phyloP scores from a whole-genome alignment of 208 protist species.

The Crithidia brevicula region DNA sequence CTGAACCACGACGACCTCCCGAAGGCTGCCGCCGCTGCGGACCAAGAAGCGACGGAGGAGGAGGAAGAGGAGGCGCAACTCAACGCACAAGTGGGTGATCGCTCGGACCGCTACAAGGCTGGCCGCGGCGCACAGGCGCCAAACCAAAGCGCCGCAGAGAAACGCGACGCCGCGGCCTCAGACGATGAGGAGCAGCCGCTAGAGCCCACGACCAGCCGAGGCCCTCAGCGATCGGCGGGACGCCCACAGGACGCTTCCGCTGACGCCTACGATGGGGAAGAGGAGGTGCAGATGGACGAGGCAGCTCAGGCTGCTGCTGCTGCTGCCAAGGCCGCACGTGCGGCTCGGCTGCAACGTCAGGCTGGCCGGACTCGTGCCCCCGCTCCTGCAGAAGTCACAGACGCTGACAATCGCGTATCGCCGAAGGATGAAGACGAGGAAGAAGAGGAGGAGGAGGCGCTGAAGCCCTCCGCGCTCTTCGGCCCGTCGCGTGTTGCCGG shows the following conservation, averaged over 20 bases:
- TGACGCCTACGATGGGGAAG: slow-evolving; percentile 3
- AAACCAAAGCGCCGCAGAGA: background rate
- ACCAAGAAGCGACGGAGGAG: slow-evolving; percentile 4
- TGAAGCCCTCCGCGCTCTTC: slow-evolving; percentile 1
- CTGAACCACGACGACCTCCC: background rate
- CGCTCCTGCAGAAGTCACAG: background rate
- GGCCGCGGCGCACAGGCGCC: slow-evolving; percentile 8
- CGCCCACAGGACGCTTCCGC: background rate
- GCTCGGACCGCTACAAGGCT: slow-evolving; percentile 14
- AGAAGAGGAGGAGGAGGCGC: slow-evolving; percentile 24
- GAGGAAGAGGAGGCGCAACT: slow-evolving; percentile 20
- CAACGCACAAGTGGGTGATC: slow-evolving; percentile 14
- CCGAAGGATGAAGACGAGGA: slow-evolving; percentile 3
- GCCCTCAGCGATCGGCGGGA: background rate
- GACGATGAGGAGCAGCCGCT: slow-evolving; percentile 6
- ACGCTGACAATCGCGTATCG: background rate
- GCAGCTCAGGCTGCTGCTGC: slow-evolving; percentile 1
- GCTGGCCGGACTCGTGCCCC: too few relatives aligned
- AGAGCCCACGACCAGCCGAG: background rate
- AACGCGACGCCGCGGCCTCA: background rate
- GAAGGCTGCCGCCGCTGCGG: background rate
- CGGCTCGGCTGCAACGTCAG: background rate
- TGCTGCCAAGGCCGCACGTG: slow-evolving; percentile 15
- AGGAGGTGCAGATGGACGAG: slow-evolving; percentile 16
- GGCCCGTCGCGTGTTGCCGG: slow-evolving; percentile 14